Evolutionary conservation across 768 basidiomycete species (phyloP), one percentile per base, ranked within the genome.

Genomic region (Sistotremastrum suecicum): DNA sequence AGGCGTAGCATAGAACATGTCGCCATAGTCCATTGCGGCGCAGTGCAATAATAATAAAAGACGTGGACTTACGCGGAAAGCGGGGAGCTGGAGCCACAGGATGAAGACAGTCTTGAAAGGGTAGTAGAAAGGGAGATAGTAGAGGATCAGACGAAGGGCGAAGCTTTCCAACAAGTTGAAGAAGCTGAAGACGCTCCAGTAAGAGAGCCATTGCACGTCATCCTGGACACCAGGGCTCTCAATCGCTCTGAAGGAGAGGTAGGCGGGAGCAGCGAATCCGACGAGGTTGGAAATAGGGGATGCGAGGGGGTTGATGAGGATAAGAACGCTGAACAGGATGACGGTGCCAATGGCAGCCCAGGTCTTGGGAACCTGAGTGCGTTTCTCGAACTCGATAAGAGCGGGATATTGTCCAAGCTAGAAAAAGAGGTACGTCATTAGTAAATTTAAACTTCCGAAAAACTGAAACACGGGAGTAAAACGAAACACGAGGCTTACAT

Each of bases 131-230:
- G 91, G 87, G 54, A 91, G 58, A 59, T 91, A 98, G 70, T 92
- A 89, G 53, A 97, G 79, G 49, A 95, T 75, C 50, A 84, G 49
- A 43, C 83, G 76, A 51, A 87, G 70, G 44, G 85, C 87, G 54
- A 94, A 73, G 57, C 76, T 81, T 68, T 97, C 94, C 49, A 86
- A 56, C 66, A 95, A 87, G 70, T 83, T 94, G 75, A 95, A 81
- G 64, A 80, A 83, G 45, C 89, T 90, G 55, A 95, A 92, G 45
- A 94, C 75, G 58, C 87, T 74, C 94, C 94, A 98, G 72, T 98
- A 98, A 2, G 92, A 94, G 58, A 97, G 73, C 91, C 91, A 97
- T 66, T 95, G 91, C 56, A 83, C 71, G 64, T 94, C 86, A 54
- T 94, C 89, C 53, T 80, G 72, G 48, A 79, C 70, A 3, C 75